Evolutionary conservation across 2,329 filamentous ascomycete species (phyloP), one percentile per base, ranked within the genome.

Genomic region (Ophiognomonia clavigignenti-juglandacearum): DNA sequence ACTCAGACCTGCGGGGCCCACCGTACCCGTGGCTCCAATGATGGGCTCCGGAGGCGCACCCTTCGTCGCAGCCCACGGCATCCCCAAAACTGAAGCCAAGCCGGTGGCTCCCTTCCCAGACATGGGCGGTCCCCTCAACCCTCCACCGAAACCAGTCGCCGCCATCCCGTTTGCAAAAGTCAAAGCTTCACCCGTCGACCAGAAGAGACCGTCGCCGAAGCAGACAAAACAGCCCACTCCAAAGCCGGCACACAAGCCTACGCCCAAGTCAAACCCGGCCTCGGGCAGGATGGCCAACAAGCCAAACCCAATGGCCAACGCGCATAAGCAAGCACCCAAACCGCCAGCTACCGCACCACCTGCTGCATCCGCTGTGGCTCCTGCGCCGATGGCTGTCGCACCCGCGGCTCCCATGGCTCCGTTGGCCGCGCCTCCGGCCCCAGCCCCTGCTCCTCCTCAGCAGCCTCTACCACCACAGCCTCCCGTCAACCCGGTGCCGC

Each of bases 21-120:
- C 50, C 23, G 47, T 47, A 14, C 50, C 50, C 9, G 47, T 50
- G 1, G 45, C 48, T 4, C 48, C 48, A 10, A 51, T 48, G 44
- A 51, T 53, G 47, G 47, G 34, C 23, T 43, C 40, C 4, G 50
- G 40, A 6, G 34, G 26, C 9, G 49, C 50, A 14, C 39, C 50
- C 14, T 52, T 49, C 38, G 40, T 49, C 18, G 34, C 48, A 19
- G 45, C 45, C 14, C 47, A 34, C 24, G 42, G 39, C 26, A 35
- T 44, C 14, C 47, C 47, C 19, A 47, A 50, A 13, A 39, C 29
- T 2, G 47, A 52, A 11, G 7, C 10, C 32, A 52, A 44, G 32
- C 44, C 48, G 7, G 48, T 51, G 10, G 51, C 51, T 9, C 51
- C 51, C 10, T 53, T 53, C 31, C 51, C 51, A 19, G 48, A 53